These are phyloP conservation scores for Pichia sp. DNA, from an alignment of 1,139 yeast genomes.

Conservation along the genomic window DNA sequence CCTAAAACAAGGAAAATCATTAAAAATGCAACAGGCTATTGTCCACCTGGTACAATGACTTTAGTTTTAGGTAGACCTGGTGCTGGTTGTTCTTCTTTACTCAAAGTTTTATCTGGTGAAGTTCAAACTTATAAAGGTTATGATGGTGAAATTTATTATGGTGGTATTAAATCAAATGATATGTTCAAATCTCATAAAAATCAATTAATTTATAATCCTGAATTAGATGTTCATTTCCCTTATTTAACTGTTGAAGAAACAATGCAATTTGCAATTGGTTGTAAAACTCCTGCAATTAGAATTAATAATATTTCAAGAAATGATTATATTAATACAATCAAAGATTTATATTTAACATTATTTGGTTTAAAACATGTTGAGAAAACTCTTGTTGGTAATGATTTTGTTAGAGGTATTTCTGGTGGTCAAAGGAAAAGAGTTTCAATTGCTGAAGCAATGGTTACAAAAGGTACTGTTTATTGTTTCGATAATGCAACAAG, in stretches of 20 bases:
- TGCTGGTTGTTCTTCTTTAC: constrained; percentile 45
- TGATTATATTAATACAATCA: constrained; percentile 32
- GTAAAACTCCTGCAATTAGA: constrained; percentile 39
- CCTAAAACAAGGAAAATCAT: constrained; percentile 33
- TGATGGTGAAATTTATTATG: constrained; percentile 34
- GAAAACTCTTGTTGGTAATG: constrained; percentile 64
- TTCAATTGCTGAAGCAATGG: constrained; percentile 61
- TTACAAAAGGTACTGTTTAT: constrained; percentile 52
- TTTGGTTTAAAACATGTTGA: constrained; percentile 47
- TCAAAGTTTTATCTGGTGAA: constrained; percentile 32
- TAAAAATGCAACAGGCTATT: constrained; percentile 35
- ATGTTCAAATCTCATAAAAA: constrained; percentile 42
- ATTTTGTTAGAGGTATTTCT: constrained; percentile 67
- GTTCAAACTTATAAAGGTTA: constrained; percentile 22
- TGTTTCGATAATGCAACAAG: constrained; percentile 74
- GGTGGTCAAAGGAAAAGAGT: constrained; percentile 83
- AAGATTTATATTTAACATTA: constrained; percentile 44
- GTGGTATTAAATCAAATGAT: constrained; percentile 52
- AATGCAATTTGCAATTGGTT: constrained; percentile 36
- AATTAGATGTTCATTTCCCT: constrained; percentile 39
- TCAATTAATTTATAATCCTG: constrained; percentile 38
- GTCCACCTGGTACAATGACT: constrained; percentile 46
- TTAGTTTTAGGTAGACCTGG: constrained; percentile 51
- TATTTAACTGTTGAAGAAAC: constrained; percentile 40
- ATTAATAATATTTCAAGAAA: constrained; percentile 33